A percentile compares a stretch with the other conserved stretches of the same genome.
Conservation (phyloP, 441 rosid species). For the Adansonia gregorii region DNA sequence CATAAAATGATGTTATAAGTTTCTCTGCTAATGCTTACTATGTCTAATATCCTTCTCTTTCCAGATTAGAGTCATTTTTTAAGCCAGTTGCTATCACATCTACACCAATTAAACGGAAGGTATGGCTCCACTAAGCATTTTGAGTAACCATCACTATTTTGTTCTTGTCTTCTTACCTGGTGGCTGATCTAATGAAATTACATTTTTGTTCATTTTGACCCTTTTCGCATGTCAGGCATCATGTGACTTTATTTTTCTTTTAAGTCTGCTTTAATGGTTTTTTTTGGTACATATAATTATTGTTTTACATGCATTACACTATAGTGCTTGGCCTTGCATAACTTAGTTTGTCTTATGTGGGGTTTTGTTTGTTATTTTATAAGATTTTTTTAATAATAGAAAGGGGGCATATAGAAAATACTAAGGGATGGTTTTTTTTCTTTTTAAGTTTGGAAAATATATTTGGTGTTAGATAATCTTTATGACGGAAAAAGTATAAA, state of each 20-base stretch:
- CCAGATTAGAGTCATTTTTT: conserved; percentile 89
- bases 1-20: neutral
- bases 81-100: conserved; percentile 73
- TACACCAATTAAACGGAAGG: conserved; percentile 79
- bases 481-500: neutral
- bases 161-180: neutral
- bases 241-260: neutral
- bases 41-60: conserved; percentile 20
- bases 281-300: neutral
- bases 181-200: neutral
- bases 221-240: neutral
- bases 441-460: neutral
- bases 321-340: neutral
- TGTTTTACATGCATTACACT: neutral
- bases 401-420: neutral
- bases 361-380: neutral
- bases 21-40: conserved; percentile 22
- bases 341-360: neutral
- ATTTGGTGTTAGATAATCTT: conserved; percentile 9
- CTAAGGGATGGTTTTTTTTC: neutral
- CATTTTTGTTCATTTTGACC: neutral
- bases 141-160: neutral
- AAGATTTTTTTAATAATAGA: neutral
- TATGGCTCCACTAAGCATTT: conserved; percentile 39
- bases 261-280: neutral